Evolutionary conservation across 2,329 filamentous ascomycete genomes (phyloP).

Genomic region (Aspergillus hiratsukae): DNA sequence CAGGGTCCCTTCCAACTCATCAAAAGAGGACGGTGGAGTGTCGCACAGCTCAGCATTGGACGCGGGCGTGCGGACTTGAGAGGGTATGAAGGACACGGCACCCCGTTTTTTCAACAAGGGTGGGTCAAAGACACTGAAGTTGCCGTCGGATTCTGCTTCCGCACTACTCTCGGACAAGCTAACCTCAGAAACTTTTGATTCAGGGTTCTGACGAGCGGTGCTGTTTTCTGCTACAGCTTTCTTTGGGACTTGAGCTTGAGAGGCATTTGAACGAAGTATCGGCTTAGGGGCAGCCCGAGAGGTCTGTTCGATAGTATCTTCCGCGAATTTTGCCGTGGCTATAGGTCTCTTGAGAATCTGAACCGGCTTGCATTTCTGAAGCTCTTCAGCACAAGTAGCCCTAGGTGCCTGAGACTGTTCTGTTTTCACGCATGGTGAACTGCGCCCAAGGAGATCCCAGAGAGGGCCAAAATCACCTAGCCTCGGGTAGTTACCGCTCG

Average conservation of each 20-base stretch:
- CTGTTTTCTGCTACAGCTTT: constrained; percentile 1
- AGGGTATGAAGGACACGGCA: constrained; percentile 21
- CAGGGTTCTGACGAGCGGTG: background rate
- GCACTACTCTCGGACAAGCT: constrained; percentile 23
- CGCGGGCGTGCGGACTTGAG: constrained; percentile 20
- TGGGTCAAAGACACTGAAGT: constrained; percentile 28
- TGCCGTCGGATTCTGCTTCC: constrained; percentile 28
- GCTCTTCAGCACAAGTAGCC: background rate
- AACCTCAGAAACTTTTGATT: constrained; percentile 9
- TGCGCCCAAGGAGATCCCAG: constrained; percentile 36
- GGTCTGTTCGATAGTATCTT: background rate
- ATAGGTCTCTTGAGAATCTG: constrained; percentile 19
- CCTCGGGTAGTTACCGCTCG: constrained; percentile 12
- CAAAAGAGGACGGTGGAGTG: constrained; percentile 35
- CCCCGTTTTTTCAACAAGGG: constrained; percentile 15
- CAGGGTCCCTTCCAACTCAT: constrained; percentile 22
- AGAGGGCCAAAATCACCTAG: constrained; percentile 43
- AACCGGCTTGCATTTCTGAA: constrained; percentile 6
- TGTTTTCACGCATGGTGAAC: constrained; percentile 5
- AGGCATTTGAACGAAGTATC: constrained; percentile 1
- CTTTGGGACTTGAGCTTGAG: constrained; percentile 2
- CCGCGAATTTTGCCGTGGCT: background rate
- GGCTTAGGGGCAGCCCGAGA: constrained; percentile 3
- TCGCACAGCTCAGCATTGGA: constrained; percentile 13
- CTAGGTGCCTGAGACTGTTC: background rate